A percentile compares a stretch with the other conserved stretches of the same genome.
Evolutionary conservation across 2,329 filamentous ascomycete genomes (phyloP).

Genomic region (Esteya vermicola): DNA sequence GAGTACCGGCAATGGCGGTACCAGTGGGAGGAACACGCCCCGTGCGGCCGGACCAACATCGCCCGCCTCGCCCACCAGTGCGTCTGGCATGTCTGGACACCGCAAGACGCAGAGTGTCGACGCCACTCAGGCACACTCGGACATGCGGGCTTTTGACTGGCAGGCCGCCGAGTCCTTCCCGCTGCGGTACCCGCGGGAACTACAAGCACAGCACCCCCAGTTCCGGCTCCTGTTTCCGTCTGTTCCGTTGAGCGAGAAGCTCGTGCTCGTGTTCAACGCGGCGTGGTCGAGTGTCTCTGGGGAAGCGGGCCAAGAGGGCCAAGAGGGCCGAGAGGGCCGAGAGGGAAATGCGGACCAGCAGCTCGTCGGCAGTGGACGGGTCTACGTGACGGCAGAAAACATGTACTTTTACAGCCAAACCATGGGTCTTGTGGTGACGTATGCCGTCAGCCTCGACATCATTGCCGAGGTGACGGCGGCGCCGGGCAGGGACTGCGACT

Average conservation of each 20-base stretch:
- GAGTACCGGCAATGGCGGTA: background rate
- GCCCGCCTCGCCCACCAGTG: too few species aligned
- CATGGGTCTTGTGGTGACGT: conserved; percentile 77
- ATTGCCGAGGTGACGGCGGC: conserved; percentile 84
- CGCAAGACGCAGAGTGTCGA: conserved; percentile 31
- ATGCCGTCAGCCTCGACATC: conserved; percentile 56
- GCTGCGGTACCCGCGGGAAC: conserved; percentile 62
- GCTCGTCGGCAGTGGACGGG: conserved; percentile 47
- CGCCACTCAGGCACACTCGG: conserved; percentile 18
- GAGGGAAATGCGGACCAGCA: too few species aligned
- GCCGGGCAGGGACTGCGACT: conserved; percentile 83
- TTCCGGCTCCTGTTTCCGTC: conserved; percentile 84
- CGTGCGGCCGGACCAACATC: background rate
- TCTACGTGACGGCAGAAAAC: conserved; percentile 75
- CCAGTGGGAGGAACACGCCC: conserved; percentile 8
- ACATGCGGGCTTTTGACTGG: conserved; percentile 3
- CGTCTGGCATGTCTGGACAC: conserved; percentile 13
- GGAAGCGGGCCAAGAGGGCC: too few species aligned
- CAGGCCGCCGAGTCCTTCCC: conserved; percentile 50
- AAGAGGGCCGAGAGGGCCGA: too few species aligned
- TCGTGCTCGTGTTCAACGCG: conserved; percentile 84
- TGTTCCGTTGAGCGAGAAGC: conserved; percentile 61
- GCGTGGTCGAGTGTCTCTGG: conserved; percentile 54
- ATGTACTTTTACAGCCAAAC: conserved; percentile 97
- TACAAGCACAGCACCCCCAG: conserved; percentile 80